phyloP scores from a whole-genome alignment of 441 rosid genomes.

The Geranium incanum region DNA sequence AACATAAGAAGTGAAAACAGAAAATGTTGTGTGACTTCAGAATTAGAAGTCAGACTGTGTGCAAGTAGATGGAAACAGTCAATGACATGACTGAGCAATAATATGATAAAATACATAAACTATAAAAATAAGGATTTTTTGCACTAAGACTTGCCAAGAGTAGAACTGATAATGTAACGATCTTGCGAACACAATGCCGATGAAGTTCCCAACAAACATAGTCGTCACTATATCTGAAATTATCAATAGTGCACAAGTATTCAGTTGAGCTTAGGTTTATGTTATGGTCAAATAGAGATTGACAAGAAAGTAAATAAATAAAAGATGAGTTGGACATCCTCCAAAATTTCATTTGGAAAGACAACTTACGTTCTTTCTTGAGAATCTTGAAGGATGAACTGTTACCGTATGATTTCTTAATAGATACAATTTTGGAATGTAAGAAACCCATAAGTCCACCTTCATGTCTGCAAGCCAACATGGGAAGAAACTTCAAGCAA shows the following conservation, averaged over 20 bases:
- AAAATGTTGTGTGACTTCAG: no score
- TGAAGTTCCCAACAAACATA: constrained; percentile 78
- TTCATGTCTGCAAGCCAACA: constrained; percentile 55
- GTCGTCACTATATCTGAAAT: constrained; percentile 59
- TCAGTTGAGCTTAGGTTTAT: constrained; percentile 1
- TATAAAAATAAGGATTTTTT: no score
- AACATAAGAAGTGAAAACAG: no score
- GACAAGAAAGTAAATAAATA: neutral
- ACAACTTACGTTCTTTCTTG: constrained; percentile 53
- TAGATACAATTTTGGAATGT: constrained; percentile 36
- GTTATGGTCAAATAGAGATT: neutral
- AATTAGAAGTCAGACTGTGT: no score
- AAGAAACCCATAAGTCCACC: constrained; percentile 68
- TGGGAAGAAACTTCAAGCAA: no score
- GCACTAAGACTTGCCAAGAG: constrained; percentile 48
- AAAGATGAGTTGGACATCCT: neutral
- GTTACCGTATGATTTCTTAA: constrained; percentile 20
- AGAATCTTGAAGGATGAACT: constrained; percentile 34
- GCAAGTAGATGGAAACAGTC: no score
- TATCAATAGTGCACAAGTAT: neutral
- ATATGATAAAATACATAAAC: no score
- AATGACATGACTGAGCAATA: no score
- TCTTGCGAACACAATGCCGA: constrained; percentile 81
- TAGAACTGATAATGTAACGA: constrained; percentile 95
- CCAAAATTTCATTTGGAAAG: constrained; percentile 5